Conservation (phyloP, 2,329 filamentous ascomycete genomes). For the Ophiostoma australiae region DNA sequence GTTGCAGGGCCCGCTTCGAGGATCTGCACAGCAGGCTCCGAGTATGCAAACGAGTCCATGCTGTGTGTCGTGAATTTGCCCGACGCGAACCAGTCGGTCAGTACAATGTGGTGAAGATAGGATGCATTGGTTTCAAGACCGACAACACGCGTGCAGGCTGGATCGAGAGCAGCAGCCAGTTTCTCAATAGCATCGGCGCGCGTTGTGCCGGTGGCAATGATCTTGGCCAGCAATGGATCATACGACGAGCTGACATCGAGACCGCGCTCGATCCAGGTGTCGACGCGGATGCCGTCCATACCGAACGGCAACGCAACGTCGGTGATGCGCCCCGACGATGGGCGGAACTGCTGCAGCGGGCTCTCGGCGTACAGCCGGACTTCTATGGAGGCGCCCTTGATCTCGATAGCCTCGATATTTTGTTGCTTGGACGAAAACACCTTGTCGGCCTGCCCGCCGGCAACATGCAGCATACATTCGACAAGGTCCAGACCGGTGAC, state of each 20-base stretch:
- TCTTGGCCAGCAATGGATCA: constrained; percentile 53
- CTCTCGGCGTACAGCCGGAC: constrained; percentile 45
- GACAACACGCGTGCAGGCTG: constrained; percentile 23
- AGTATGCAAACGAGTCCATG: constrained; percentile 46
- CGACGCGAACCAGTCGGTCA: constrained; percentile 40
- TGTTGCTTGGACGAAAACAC: neutral
- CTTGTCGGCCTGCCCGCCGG: constrained; percentile 24
- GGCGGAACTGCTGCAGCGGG: constrained; percentile 53
- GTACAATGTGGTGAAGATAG: constrained; percentile 49
- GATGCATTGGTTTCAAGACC: constrained; percentile 55
- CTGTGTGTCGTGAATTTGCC: constrained; percentile 56
- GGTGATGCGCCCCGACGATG: constrained; percentile 55
- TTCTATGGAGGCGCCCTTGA: constrained; percentile 32
- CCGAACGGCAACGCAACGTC: constrained; percentile 50
- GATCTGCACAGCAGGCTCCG: constrained; percentile 48
- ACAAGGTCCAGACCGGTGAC: constrained; percentile 71
- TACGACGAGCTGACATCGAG: constrained; percentile 46
- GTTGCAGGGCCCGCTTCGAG: constrained; percentile 15
- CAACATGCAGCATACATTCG: constrained; percentile 42
- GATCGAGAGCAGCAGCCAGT: constrained; percentile 36
- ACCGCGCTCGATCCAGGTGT: constrained; percentile 59
- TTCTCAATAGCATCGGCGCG: constrained; percentile 37
- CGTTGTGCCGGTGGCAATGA: constrained; percentile 49
- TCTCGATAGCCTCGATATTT: neutral
- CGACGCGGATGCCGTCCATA: constrained; percentile 46